Conservation (phyloP, 306 rosid genomes). For the Betula pendula region DNA sequence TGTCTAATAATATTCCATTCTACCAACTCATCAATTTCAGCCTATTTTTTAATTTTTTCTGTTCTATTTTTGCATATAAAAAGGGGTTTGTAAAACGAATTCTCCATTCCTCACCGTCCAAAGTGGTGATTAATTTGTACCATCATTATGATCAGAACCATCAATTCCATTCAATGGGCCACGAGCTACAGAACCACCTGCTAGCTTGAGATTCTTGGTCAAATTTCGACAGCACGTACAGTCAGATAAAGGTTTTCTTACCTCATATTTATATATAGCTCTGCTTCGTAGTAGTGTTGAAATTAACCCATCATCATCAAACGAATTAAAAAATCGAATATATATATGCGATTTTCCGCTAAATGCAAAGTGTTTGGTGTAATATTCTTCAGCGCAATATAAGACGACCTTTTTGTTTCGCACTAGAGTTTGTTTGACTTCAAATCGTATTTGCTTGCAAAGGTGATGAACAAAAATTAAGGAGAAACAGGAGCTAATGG, state of each 20-base stretch:
- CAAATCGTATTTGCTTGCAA: conserved; percentile 9
- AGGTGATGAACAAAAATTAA: conserved; percentile 10
- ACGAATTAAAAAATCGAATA: background rate
- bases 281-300: too few relatives aligned
- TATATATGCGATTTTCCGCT: conserved; percentile 7
- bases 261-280: too few relatives aligned
- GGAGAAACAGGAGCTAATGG: conserved; percentile 20
- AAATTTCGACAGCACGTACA: background rate
- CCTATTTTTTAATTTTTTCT: background rate
- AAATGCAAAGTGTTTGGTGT: conserved; percentile 37
- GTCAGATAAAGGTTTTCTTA: background rate
- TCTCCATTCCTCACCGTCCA: too few relatives aligned
- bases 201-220: conserved; percentile 26
- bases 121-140: conserved; percentile 23
- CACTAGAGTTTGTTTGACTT: conserved; percentile 21
- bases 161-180: conserved; percentile 26
- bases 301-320: conserved; percentile 9
- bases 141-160: background rate
- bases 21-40: conserved; percentile 12
- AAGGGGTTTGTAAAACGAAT: conserved; percentile 10
- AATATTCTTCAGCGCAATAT: conserved; percentile 32
- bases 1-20: conserved; percentile 12
- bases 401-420: background rate
- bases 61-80: too few relatives aligned
- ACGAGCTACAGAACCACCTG: conserved; percentile 8